A percentile compares a stretch with the other conserved stretches of the same genome.
These are phyloP conservation scores for Teunomyces funiuensis DNA, from an alignment of 805 yeast species.

Conservation along the genomic window DNA sequence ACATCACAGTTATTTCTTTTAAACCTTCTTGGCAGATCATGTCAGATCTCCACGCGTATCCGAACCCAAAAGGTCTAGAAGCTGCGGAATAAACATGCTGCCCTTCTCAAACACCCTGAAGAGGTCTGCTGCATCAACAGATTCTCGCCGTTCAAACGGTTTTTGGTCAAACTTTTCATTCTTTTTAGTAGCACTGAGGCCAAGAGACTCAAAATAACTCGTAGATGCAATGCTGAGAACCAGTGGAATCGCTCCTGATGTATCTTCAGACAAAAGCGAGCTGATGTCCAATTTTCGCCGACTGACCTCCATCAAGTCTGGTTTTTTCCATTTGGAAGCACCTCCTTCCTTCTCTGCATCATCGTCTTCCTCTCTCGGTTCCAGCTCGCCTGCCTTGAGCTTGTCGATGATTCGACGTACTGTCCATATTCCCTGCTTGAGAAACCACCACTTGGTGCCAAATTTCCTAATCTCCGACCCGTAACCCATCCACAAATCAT, in stretches of 20 bases:
- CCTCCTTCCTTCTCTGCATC: neutral
- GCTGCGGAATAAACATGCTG: neutral
- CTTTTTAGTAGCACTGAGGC: too few species aligned
- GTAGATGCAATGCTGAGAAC: conserved; percentile 6
- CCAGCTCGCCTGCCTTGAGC: neutral
- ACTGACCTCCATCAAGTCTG: neutral
- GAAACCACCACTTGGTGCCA: conserved; percentile 7
- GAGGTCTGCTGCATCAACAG: neutral
- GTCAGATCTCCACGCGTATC: neutral
- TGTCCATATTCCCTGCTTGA: conserved; percentile 4
- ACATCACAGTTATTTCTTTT: too few species aligned
- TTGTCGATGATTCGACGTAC: conserved; percentile 3
- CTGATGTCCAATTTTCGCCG: conserved; percentile 6
- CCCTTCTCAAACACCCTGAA: neutral
- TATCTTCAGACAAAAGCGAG: conserved; percentile 6
- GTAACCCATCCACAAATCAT: conserved; percentile 3
- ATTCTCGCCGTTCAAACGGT: neutral
- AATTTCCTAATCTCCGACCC: neutral
- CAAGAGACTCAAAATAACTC: neutral
- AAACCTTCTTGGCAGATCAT: too few species aligned
- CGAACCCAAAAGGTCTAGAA: neutral
- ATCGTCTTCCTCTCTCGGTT: neutral
- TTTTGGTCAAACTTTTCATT: too few species aligned
- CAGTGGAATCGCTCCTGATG: conserved; percentile 6
- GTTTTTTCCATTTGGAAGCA: too few species aligned